Conservation (phyloP, 1,284 basidiomycete genomes). For the Sanguinoderma infundibulare region DNA sequence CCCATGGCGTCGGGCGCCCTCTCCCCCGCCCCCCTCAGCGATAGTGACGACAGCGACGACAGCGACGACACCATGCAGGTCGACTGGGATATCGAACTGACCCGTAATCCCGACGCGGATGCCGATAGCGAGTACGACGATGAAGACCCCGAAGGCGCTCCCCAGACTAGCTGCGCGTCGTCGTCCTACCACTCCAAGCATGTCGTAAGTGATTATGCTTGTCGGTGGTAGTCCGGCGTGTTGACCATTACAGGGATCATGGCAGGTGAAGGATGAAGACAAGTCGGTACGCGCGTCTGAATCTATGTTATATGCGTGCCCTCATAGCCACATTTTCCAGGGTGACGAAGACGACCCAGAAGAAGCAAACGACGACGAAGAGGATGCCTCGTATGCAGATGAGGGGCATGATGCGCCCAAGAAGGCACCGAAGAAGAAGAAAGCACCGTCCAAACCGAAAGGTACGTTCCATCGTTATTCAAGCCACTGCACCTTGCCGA, state of each 20-base stretch:
- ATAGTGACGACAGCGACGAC: conserved; percentile 35
- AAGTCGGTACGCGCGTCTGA: conserved; percentile 60
- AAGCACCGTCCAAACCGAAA: conserved; percentile 63
- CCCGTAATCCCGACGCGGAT: conserved; percentile 42
- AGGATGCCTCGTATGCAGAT: conserved; percentile 78
- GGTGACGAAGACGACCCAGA: conserved; percentile 66
- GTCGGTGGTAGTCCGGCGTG: conserved; percentile 21
- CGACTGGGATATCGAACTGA: conserved; percentile 49
- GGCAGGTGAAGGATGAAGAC: conserved; percentile 57
- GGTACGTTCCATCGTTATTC: conserved; percentile 44
- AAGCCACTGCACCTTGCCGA: not conserved
- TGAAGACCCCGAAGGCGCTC: conserved; percentile 32
- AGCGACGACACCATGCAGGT: conserved; percentile 44
- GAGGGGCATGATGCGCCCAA: conserved; percentile 65
- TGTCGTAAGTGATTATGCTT: conserved; percentile 33
- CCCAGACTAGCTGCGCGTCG: conserved; percentile 29
- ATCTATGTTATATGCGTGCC: conserved; percentile 26
- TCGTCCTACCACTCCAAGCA: conserved; percentile 37
- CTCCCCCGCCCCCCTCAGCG: conserved; percentile 27
- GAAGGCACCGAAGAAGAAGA: conserved; percentile 70
- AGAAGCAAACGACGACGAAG: conserved; percentile 55
- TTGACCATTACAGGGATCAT: conserved; percentile 21
- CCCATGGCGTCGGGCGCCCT: conserved; percentile 37
- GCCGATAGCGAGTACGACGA: conserved; percentile 45
- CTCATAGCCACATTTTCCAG: conserved; percentile 41